Conservation (phyloP, 2,329 filamentous ascomycete species). For the Ceratocystis smalleyi region DNA sequence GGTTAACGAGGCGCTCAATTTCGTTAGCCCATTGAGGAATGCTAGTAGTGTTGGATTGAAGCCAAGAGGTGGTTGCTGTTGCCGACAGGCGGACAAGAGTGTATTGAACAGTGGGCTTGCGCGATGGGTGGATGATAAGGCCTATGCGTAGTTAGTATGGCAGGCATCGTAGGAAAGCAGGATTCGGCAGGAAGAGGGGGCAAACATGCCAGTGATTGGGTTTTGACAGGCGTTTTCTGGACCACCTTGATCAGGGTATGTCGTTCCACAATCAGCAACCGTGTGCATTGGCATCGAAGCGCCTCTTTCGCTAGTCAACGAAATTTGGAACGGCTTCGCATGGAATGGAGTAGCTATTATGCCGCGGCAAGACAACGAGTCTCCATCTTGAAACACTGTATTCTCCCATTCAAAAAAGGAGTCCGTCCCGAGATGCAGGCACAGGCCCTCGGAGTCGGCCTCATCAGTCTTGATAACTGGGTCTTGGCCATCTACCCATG, state of each 20-base stretch:
- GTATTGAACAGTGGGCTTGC: constrained; percentile 30
- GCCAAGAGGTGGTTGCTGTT: constrained; percentile 37
- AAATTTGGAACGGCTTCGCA: constrained; percentile 36
- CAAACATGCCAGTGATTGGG: constrained; percentile 30
- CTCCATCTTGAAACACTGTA: constrained; percentile 29
- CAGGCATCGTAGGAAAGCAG: constrained; percentile 18
- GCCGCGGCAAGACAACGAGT: constrained; percentile 32
- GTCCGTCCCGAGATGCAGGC: constrained; percentile 35
- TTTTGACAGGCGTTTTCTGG: constrained; percentile 23
- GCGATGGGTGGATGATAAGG: constrained; percentile 30
- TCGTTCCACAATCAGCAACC: constrained; percentile 31
- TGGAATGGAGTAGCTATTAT: constrained; percentile 38
- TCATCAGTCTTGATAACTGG: constrained; percentile 28
- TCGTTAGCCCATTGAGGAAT: constrained; percentile 34
- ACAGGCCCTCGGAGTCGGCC: constrained; percentile 33
- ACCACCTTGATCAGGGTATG: constrained; percentile 26
- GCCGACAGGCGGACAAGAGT: constrained; percentile 38
- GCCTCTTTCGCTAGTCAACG: constrained; percentile 24
- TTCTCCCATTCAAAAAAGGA: constrained; percentile 43
- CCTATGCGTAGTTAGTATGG: constrained; percentile 24
- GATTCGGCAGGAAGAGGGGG: constrained; percentile 2
- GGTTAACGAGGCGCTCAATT: constrained; percentile 30
- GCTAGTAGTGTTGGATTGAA: constrained; percentile 26
- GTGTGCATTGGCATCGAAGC: constrained; percentile 25
- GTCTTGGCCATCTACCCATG: constrained; percentile 25